Conservation (phyloP, 441 rosid species). For the Gossypium davidsonii region DNA sequence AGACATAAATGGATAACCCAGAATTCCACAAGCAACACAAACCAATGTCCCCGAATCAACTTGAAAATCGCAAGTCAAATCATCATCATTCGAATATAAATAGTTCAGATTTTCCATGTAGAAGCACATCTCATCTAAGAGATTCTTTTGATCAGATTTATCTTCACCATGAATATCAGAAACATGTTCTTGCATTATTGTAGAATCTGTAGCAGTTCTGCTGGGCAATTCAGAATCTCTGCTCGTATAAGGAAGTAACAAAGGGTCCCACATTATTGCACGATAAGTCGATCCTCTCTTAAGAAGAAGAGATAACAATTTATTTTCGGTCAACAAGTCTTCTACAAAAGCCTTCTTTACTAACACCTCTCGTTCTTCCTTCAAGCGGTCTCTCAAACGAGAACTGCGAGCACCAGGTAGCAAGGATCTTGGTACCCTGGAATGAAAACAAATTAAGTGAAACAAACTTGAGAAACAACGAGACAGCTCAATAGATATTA, state of each 20-base stretch:
- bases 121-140: conserved; percentile 74
- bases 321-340: conserved; percentile 73
- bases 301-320: conserved; percentile 50
- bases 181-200: conserved; percentile 33
- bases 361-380: conserved; percentile 83
- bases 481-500: neutral
- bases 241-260: conserved; percentile 57
- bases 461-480: conserved; percentile 21
- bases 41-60: conserved; percentile 80
- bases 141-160: conserved; percentile 34
- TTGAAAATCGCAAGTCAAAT: conserved; percentile 80
- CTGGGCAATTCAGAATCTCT: conserved; percentile 40
- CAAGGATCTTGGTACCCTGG: conserved; percentile 90
- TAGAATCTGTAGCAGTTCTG: conserved; percentile 25
- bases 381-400: conserved; percentile 83
- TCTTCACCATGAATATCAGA: conserved; percentile 34
- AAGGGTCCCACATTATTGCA: conserved; percentile 78
- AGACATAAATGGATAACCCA: conserved; percentile 95
- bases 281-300: conserved; percentile 40
- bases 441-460: conserved; percentile 22
- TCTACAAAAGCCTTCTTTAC: conserved; percentile 89
- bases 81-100: conserved; percentile 61
- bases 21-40: conserved; percentile 97
- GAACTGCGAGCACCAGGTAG: conserved; percentile 96
- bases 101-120: conserved; percentile 76